These are phyloP conservation scores for Cryptosporidium sp. DNA, from an alignment of 169 alveolate species.

Conservation along the genomic window DNA sequence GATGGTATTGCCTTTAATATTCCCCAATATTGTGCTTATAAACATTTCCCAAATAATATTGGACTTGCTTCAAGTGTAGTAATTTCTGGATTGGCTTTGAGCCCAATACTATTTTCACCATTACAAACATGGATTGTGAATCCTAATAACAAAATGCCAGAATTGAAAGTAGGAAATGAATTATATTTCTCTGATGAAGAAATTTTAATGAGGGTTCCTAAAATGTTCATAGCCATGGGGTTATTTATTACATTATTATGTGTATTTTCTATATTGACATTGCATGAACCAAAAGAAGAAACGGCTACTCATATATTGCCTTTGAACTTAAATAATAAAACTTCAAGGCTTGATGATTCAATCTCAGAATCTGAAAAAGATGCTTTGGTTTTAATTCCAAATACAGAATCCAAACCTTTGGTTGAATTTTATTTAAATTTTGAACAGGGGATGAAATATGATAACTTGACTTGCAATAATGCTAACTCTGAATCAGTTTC, in stretches of 20 bases:
- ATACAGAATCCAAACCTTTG: not conserved
- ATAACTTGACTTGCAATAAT: not conserved
- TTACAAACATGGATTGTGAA: slow-evolving; percentile 50
- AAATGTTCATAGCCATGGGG: slow-evolving; percentile 64
- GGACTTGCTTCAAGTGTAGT: slow-evolving; percentile 65
- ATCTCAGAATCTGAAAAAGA: not conserved
- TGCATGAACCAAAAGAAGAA: slow-evolving; percentile 44
- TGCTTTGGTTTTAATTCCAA: not conserved
- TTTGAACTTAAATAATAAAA: not conserved
- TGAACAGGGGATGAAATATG: not conserved
- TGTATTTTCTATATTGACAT: slow-evolving; percentile 16
- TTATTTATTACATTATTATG: slow-evolving; percentile 1
- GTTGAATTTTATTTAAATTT: no score
- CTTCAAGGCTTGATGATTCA: not conserved
- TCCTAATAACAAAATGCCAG: slow-evolving; percentile 35
- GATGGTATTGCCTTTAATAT: slow-evolving; percentile 65
- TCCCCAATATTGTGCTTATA: slow-evolving; percentile 68
- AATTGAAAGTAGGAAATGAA: slow-evolving; percentile 26
- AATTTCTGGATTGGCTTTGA: slow-evolving; percentile 54
- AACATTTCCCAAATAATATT: slow-evolving; percentile 33
- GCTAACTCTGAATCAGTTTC: not conserved
- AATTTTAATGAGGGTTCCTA: slow-evolving; percentile 42
- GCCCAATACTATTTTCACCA: slow-evolving; percentile 71
- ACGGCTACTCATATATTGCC: not conserved
- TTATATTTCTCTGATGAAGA: slow-evolving; percentile 48